Evolutionary conservation across 768 basidiomycete genomes (phyloP).

Genomic region (Gloeostereum incarnatum): DNA sequence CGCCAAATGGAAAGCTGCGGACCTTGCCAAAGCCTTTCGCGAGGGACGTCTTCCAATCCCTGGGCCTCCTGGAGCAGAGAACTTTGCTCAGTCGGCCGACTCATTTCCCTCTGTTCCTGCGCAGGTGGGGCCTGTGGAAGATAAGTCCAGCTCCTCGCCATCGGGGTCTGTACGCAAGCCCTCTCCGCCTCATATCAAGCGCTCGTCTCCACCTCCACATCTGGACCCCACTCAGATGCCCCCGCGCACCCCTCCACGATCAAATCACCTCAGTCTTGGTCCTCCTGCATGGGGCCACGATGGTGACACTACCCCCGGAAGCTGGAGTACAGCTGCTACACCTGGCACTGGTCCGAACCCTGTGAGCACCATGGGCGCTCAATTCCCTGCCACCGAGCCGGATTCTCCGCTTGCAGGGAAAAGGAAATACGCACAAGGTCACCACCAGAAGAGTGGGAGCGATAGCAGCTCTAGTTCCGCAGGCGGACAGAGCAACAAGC

Average conservation of each 20-base stretch:
- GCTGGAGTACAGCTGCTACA: conserved; percentile 73
- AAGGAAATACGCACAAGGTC: conserved; percentile 12
- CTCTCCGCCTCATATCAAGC: conserved; percentile 16
- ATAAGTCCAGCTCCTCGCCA: conserved; percentile 10
- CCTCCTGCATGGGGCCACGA: conserved; percentile 8
- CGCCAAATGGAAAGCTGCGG: conserved; percentile 95
- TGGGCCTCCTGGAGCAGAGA: conserved; percentile 56
- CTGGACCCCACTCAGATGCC: conserved; percentile 13
- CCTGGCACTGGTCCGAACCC: conserved; percentile 38
- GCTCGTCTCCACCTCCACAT: conserved; percentile 20
- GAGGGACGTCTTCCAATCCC: conserved; percentile 81
- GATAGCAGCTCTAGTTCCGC: conserved; percentile 15
- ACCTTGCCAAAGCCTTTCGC: conserved; percentile 91
- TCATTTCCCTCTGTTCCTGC: background rate
- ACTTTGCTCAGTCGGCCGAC: conserved; percentile 13
- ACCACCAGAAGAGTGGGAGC: conserved; percentile 19
- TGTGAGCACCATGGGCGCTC: conserved; percentile 6
- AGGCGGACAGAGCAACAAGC: conserved; percentile 12
- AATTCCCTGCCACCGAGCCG: conserved; percentile 4
- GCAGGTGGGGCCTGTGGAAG: conserved; percentile 6
- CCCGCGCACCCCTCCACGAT: conserved; percentile 5
- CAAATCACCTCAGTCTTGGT: background rate
- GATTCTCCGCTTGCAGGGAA: conserved; percentile 7
- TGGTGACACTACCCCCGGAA: conserved; percentile 37
- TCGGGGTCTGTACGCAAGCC: conserved; percentile 13